Percentiles rank a stretch among this genome's conserved stretches.
Evolutionary conservation across 768 basidiomycete species (phyloP).

Genomic region (Russula foetens): DNA sequence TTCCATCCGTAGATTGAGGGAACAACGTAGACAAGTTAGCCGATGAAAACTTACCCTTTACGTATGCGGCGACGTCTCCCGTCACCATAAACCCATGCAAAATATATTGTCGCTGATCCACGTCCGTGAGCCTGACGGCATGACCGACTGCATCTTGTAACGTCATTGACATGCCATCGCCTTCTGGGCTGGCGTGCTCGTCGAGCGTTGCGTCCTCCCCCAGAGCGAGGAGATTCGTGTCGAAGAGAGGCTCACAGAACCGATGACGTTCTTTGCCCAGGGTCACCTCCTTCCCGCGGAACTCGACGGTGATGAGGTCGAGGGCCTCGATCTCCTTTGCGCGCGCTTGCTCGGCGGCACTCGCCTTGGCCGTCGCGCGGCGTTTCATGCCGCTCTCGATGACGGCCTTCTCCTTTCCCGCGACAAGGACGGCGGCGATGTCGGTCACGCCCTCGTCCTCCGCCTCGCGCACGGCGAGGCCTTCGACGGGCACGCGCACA

Average conservation of each 20-base stretch:
- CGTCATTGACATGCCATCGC: constrained; percentile 29
- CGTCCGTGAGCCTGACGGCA: constrained; percentile 51
- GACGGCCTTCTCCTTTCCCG: constrained; percentile 84
- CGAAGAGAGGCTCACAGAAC: constrained; percentile 86
- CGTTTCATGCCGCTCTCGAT: constrained; percentile 82
- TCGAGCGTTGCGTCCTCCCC: constrained; percentile 11
- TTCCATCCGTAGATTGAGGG: constrained; percentile 11
- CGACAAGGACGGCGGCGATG: constrained; percentile 83
- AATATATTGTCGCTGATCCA: constrained; percentile 60
- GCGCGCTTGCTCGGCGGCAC: constrained; percentile 72
- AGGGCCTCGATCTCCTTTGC: constrained; percentile 77
- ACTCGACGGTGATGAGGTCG: constrained; percentile 72
- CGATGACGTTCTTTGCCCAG: constrained; percentile 84
- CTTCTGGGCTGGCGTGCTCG: constrained; percentile 21
- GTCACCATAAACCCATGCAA: constrained; percentile 79
- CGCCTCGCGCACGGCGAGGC: constrained; percentile 33
- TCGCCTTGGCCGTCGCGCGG: constrained; percentile 59
- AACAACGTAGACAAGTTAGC: background rate
- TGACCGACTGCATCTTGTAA: constrained; percentile 63
- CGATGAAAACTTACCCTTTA: constrained; percentile 47
- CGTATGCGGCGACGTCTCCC: constrained; percentile 61
- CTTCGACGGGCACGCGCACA: constrained; percentile 69
- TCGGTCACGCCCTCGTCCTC: constrained; percentile 87
- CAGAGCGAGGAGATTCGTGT: constrained; percentile 47
- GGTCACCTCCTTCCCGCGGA: constrained; percentile 61